These are phyloP conservation scores for Blyttiomyces sp. DNA, from an alignment of 371 early-diverging fungal species.

Conservation along the genomic window DNA sequence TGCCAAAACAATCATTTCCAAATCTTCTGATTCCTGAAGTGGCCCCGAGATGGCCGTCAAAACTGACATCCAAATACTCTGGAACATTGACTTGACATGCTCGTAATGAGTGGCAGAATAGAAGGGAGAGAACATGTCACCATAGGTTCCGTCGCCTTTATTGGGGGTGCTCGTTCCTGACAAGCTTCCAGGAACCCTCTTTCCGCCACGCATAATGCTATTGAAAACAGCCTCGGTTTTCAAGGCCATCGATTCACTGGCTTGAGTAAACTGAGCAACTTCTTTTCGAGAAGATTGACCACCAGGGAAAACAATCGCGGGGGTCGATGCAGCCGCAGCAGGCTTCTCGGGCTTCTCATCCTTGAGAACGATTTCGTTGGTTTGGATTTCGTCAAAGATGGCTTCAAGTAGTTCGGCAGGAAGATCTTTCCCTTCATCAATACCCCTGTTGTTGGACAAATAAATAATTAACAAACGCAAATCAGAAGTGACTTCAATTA, in stretches of 20 bases:
- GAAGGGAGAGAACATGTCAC: conserved; percentile 12
- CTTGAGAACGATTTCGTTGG: conserved; percentile 89
- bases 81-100: conserved; percentile 91
- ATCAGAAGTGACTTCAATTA: too few species aligned
- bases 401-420: conserved; percentile 60
- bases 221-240: conserved; percentile 51
- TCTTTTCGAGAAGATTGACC: conserved; percentile 13
- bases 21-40: conserved; percentile 78
- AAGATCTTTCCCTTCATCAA: conserved; percentile 82
- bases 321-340: conserved; percentile 7
- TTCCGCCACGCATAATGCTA: conserved; percentile 30
- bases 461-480: too few species aligned
- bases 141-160: neutral
- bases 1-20: conserved; percentile 58
- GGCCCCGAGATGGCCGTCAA: conserved; percentile 82
- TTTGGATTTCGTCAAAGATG: conserved; percentile 78
- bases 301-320: conserved; percentile 4
- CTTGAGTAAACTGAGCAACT: conserved; percentile 30
- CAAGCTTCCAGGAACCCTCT: neutral
- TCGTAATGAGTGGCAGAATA: conserved; percentile 67
- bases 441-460: conserved; percentile 72
- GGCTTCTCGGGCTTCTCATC: conserved; percentile 59
- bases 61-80: conserved; percentile 84
- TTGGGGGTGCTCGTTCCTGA: conserved; percentile 16
- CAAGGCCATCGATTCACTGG: conserved; percentile 43